Evolutionary conservation across 768 basidiomycete species (phyloP).

Genomic region (Podaxis rugospora): DNA sequence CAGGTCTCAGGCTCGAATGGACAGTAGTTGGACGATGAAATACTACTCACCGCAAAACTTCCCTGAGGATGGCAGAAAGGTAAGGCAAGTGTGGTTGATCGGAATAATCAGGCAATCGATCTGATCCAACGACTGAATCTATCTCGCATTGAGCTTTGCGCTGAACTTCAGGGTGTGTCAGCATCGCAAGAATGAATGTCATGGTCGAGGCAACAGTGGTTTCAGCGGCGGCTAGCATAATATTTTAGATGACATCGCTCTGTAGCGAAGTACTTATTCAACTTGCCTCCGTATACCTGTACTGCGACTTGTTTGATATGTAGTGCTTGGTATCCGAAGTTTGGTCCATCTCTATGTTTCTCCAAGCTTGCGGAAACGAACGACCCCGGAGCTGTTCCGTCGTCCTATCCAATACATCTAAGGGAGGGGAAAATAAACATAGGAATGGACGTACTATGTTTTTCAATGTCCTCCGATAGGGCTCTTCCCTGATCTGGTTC

Average conservation of each 20-base stretch:
- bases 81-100: slow-evolving; percentile 19
- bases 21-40: background rate
- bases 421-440: no score
- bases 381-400: background rate
- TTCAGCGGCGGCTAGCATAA: slow-evolving; percentile 5
- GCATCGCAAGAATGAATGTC: slow-evolving; percentile 30
- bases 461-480: background rate
- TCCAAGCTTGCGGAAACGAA: background rate
- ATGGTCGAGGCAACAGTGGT: slow-evolving; percentile 29
- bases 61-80: slow-evolving; percentile 19
- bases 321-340: background rate
- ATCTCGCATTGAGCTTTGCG: slow-evolving; percentile 7
- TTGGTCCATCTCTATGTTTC: background rate
- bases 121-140: background rate
- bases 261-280: background rate
- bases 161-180: slow-evolving; percentile 7
- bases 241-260: no score
- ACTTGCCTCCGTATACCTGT: slow-evolving; percentile 4
- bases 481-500: background rate
- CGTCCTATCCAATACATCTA: background rate
- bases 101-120: slow-evolving; percentile 13
- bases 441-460: background rate
- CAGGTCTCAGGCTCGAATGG: background rate
- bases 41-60: slow-evolving; percentile 16
- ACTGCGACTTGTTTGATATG: background rate